A percentile compares a stretch with the other conserved stretches of the same genome.
These are phyloP conservation scores for Claviceps cyperi DNA, from an alignment of 2,329 filamentous ascomycete species.

Conservation along the genomic window DNA sequence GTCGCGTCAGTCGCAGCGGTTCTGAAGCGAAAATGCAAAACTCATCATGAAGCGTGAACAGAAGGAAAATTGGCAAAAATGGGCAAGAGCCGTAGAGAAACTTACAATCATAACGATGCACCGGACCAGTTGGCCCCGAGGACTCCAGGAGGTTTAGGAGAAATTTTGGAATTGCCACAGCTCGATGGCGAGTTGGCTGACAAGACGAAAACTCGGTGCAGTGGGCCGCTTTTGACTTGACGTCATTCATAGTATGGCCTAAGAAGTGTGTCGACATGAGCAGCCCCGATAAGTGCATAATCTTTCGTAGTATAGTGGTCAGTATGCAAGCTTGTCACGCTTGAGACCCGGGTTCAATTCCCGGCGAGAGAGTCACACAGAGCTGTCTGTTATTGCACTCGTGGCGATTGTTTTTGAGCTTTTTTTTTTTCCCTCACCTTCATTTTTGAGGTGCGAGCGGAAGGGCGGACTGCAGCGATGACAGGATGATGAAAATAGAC, in stretches of 20 bases:
- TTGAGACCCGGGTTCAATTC: constrained; percentile 4
- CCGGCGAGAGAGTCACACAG: not conserved
- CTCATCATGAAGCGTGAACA: constrained; percentile 23
- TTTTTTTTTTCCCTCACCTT: not conserved
- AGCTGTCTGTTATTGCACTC: too few relatives aligned
- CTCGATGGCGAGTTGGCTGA: not conserved
- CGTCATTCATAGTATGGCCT: not conserved
- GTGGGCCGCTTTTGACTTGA: not conserved
- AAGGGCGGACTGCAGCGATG: too few relatives aligned
- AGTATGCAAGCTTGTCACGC: constrained; percentile 4
- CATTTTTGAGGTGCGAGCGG: not conserved
- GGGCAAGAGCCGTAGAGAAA: constrained; percentile 6
- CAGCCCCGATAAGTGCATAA: not conserved
- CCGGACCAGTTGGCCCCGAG: constrained; percentile 2
- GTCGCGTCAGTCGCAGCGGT: constrained; percentile 36
- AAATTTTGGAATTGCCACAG: not conserved
- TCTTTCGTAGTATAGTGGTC: constrained; percentile 4
- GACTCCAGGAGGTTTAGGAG: not conserved
- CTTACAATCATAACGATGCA: constrained; percentile 24
- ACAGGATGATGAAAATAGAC: too few relatives aligned
- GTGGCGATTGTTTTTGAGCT: too few relatives aligned
- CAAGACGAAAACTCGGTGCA: not conserved
- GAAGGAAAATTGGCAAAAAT: not conserved
- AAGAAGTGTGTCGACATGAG: too few relatives aligned
- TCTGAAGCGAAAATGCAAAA: constrained; percentile 30